Base-by-base conservation (phyloP, 352 stramenopile species). In the Phytophthora hybrid region DNA sequence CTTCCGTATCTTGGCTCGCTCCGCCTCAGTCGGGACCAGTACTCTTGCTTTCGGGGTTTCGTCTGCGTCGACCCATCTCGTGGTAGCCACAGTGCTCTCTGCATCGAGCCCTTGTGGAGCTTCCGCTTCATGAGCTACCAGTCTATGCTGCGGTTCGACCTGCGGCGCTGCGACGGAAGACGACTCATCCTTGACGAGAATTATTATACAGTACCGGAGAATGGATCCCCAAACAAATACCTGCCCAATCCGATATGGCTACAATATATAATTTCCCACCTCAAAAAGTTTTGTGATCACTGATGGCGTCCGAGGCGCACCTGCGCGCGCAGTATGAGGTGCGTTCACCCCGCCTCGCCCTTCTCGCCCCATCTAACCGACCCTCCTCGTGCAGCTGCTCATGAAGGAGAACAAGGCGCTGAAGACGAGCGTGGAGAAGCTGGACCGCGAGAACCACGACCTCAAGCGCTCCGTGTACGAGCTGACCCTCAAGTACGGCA, bases 391-490 rank as follows among this genome's bases (percentile, higher is more conserved):
- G 23, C 55, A 95, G 88, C 63, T 84, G 41, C 78, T 96, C 21
- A 66, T 88, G 31, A 96, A 96, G 79, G 91, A 96, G 76, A 94
- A 93, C 77, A 93, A 93, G 73, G 76, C 89, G 83, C 87, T 96
- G 41, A 94, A 92, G 74, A 81, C 83, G 60, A 88, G 63, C 64
- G 83, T 95, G 29, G 91, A 96, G 51, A 93, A 93, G 64, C 83
- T 97, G 47, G 91, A 97, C 76, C 81, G 71, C 31, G 91, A 97
- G 79, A 97, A 97, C 78, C 86, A 92, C 79, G 91, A 97, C 76
- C 87, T 97, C 67, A 97, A 97, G 81, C 85, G 88, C 71, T 97
- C 91, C n/a, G 91, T 97, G 49, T 97, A 93, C 69, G 91, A 97
- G 77, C 83, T 97, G 57, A 95, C 87, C 32, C 85, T 96, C 80